Evolutionary conservation across 108 stramenopile species (phyloP).

Genomic region (Skeletonema tropicum): DNA sequence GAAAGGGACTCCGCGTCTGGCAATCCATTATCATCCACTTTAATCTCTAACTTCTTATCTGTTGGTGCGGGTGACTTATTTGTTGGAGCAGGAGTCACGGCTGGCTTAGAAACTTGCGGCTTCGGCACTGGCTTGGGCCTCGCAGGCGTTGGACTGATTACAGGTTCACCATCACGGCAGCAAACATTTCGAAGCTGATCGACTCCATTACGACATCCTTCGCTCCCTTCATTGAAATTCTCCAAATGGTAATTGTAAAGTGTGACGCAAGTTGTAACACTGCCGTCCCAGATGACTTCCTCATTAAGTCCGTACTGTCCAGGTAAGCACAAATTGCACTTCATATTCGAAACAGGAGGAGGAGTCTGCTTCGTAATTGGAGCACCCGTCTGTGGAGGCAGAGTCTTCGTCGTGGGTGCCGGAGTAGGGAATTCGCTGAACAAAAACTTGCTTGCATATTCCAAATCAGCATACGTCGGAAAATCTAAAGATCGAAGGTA

Average conservation of each 20-base stretch:
- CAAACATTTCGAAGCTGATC: constrained; percentile 33
- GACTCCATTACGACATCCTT: constrained; percentile 27
- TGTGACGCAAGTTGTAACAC: constrained; percentile 28
- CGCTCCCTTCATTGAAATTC: constrained; percentile 31
- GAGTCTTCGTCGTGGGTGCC: constrained; percentile 31
- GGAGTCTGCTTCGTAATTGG: constrained; percentile 14
- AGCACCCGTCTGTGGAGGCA: constrained; percentile 23
- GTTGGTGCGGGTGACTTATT: not conserved
- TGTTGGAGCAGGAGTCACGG: not conserved
- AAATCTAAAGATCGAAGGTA: constrained; percentile 42
- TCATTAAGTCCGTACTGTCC: constrained; percentile 45
- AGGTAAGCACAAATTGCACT: constrained; percentile 40
- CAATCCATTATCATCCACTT: constrained; percentile 36
- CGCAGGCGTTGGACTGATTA: not conserved
- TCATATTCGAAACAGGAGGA: constrained; percentile 23
- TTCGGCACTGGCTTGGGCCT: not conserved
- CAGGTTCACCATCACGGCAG: constrained; percentile 19
- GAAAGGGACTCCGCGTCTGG: constrained; percentile 32
- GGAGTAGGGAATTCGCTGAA: constrained; percentile 45
- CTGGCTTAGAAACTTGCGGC: not conserved
- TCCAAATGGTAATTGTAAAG: constrained; percentile 30
- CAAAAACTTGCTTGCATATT: constrained; percentile 34
- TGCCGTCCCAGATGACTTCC: constrained; percentile 36
- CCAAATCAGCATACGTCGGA: constrained; percentile 24
- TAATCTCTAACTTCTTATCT: constrained; percentile 4